phyloP scores from a whole-genome alignment of 352 stramenopile genomes.

The Pythium utonaiense region DNA sequence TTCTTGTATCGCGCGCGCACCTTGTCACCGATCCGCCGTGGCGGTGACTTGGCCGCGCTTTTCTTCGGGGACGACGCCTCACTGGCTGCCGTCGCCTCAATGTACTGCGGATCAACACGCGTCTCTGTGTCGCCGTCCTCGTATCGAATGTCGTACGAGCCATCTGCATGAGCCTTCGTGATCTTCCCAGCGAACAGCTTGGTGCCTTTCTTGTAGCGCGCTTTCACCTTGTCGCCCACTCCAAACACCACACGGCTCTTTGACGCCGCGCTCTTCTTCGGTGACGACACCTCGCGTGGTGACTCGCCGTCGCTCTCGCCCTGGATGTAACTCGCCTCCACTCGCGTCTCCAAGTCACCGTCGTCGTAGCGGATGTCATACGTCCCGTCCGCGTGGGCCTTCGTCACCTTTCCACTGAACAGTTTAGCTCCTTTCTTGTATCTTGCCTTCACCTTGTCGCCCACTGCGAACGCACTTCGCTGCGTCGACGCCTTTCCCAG shows the following conservation, averaged over 20 bases:
- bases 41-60: neutral
- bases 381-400: slow-evolving; percentile 47
- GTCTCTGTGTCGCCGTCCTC: slow-evolving; percentile 54
- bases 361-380: slow-evolving; percentile 72
- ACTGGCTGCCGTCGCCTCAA: slow-evolving; percentile 15
- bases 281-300: neutral
- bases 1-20: slow-evolving; percentile 55
- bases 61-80: neutral
- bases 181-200: slow-evolving; percentile 55
- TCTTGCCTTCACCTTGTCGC: slow-evolving; percentile 35
- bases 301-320: slow-evolving; percentile 41
- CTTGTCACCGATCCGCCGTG: slow-evolving; percentile 23
- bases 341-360: slow-evolving; percentile 41
- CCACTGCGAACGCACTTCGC: slow-evolving; percentile 16
- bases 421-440: slow-evolving; percentile 47
- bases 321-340: slow-evolving; percentile 13
- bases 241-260: neutral
- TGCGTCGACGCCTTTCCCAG: neutral
- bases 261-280: neutral
- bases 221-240: slow-evolving; percentile 25
- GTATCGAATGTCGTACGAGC: slow-evolving; percentile 62
- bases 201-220: slow-evolving; percentile 40
- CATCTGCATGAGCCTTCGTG: slow-evolving; percentile 41
- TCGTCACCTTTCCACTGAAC: slow-evolving; percentile 51
- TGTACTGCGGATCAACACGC: slow-evolving; percentile 15